Conservation (phyloP, 1,139 yeast genomes). For the Protomyces arabidopsidicola region DNA sequence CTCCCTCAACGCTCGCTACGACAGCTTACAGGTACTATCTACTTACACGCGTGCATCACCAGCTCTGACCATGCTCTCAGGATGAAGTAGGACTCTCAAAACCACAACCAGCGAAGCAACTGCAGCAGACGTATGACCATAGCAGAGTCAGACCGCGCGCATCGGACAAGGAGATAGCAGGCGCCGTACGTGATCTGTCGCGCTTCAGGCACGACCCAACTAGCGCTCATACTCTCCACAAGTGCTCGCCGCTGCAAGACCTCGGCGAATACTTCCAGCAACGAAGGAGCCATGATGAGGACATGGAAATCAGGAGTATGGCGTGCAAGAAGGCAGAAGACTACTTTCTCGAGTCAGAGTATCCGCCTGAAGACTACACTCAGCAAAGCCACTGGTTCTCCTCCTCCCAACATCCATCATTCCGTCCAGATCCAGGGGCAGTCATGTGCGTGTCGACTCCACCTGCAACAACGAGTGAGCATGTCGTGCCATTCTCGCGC, state of each 20-base stretch:
- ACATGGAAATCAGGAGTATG: neutral
- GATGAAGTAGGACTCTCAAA: neutral
- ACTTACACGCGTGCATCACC: neutral
- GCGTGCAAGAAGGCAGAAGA: neutral
- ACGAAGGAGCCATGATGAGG: too few species aligned
- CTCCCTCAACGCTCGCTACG: neutral
- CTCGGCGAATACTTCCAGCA: neutral
- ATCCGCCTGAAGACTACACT: neutral
- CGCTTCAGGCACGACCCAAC: too few species aligned
- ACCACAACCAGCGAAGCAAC: neutral
- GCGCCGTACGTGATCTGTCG: too few species aligned
- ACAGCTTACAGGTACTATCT: neutral
- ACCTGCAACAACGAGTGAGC: neutral
- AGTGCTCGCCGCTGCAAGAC: neutral
- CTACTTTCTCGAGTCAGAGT: neutral
- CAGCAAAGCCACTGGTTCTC: neutral
- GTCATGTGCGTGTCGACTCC: too few species aligned
- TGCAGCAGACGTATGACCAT: too few species aligned
- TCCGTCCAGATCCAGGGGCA: too few species aligned
- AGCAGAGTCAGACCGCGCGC: too few species aligned
- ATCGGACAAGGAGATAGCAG: too few species aligned
- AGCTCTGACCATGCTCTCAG: neutral
- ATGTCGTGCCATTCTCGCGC: neutral
- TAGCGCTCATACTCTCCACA: neutral
- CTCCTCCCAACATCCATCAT: neutral